These are phyloP conservation scores for Grifola frondosa DNA, from an alignment of 1,284 basidiomycete species.

Conservation along the genomic window DNA sequence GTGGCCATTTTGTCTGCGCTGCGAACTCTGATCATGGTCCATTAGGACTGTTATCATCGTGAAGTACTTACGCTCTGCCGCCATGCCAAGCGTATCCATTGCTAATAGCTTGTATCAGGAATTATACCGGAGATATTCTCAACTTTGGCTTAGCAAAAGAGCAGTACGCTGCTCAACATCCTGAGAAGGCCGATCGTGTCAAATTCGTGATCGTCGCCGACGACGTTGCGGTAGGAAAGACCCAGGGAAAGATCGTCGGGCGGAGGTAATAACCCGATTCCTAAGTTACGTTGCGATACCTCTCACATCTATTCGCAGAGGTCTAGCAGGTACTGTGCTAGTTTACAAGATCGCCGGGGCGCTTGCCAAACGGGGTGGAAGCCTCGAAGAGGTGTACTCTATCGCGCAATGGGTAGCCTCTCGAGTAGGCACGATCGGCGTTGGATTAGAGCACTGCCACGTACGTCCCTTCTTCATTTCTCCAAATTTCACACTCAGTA, in stretches of 20 bases:
- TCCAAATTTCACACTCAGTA: not conserved
- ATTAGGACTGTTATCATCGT: conserved; percentile 78
- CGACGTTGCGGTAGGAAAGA: conserved; percentile 84
- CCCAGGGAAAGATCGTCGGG: conserved; percentile 80
- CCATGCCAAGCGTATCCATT: not conserved
- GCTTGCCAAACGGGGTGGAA: conserved; percentile 68
- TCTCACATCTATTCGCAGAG: conserved; percentile 42
- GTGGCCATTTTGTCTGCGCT: not conserved
- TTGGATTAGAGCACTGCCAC: conserved; percentile 91
- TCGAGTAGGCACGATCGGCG: conserved; percentile 80
- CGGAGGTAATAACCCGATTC: conserved; percentile 48
- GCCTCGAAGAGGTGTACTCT: conserved; percentile 73
- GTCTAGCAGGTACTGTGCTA: conserved; percentile 85
- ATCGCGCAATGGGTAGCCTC: conserved; percentile 69
- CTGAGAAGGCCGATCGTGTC: conserved; percentile 65
- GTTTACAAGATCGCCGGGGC: conserved; percentile 93
- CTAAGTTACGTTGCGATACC: not conserved
- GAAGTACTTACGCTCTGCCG: conserved; percentile 53
- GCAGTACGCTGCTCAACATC: conserved; percentile 72
- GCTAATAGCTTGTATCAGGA: conserved; percentile 41
- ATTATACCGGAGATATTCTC: conserved; percentile 88
- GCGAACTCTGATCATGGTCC: conserved; percentile 1
- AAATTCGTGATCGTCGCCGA: conserved; percentile 88
- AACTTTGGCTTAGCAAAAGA: conserved; percentile 94
- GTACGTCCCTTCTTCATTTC: conserved; percentile 40